Conservation (phyloP, 2,329 filamentous ascomycete species). For the Claviceps pusilla region DNA sequence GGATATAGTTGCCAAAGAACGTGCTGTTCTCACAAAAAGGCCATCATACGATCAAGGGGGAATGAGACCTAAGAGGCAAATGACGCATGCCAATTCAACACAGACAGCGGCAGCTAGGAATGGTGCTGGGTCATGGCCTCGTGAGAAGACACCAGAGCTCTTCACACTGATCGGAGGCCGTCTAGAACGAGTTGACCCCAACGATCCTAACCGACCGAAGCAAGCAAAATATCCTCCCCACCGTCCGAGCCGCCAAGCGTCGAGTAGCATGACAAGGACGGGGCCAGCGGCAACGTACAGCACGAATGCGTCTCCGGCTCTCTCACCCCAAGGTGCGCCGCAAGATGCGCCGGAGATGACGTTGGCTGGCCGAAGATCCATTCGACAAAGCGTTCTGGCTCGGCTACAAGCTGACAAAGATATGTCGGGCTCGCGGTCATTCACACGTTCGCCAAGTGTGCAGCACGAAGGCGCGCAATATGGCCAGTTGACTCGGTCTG, state of each 20-base stretch:
- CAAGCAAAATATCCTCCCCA: neutral
- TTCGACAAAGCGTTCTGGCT: slow-evolving; percentile 4
- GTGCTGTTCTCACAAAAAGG: neutral
- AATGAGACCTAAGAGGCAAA: neutral
- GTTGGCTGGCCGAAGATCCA: neutral
- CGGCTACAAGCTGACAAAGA: slow-evolving; percentile 3
- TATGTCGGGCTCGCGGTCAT: neutral
- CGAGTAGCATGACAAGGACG: neutral
- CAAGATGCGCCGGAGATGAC: neutral
- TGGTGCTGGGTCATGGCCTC: neutral
- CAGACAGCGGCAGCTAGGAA: neutral
- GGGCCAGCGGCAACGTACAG: neutral
- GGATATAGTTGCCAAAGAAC: neutral
- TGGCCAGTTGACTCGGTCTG: neutral
- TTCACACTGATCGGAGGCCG: neutral
- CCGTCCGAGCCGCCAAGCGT: neutral
- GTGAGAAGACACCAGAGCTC: neutral
- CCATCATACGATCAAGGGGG: neutral
- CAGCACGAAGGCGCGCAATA: neutral
- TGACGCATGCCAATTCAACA: neutral
- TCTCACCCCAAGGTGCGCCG: neutral
- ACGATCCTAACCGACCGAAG: neutral
- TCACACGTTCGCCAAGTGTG: neutral
- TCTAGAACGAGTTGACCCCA: neutral
- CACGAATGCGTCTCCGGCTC: neutral